These are phyloP conservation scores for Arthrinium phaeospermum DNA, from an alignment of 2,329 filamentous ascomycete genomes.

Conservation along the genomic window DNA sequence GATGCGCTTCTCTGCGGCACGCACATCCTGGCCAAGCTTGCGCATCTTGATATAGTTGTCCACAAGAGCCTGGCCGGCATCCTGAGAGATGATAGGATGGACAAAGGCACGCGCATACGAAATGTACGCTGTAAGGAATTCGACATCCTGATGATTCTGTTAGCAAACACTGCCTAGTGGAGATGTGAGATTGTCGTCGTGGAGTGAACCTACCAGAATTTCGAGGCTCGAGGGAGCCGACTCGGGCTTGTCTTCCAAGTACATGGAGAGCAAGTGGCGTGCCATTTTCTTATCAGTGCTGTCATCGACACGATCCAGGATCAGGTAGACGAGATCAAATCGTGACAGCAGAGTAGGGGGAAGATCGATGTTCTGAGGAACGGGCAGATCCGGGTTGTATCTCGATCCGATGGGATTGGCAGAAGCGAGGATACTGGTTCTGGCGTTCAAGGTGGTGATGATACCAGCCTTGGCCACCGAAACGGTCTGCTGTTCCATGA, in stretches of 20 bases:
- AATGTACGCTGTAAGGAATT: conserved; percentile 96
- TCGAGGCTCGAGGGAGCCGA: conserved; percentile 77
- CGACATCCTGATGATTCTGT: conserved; percentile 70
- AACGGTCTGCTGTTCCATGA: conserved; percentile 88
- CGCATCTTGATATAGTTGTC: conserved; percentile 94
- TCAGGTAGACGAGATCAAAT: conserved; percentile 96
- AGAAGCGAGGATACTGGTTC: conserved; percentile 93
- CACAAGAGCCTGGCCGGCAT: conserved; percentile 83
- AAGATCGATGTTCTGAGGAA: conserved; percentile 97
- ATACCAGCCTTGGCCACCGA: conserved; percentile 91
- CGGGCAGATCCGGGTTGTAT: conserved; percentile 94
- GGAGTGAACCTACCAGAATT: conserved; percentile 69
- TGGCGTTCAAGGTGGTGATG: conserved; percentile 93
- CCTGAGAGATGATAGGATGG: conserved; percentile 80
- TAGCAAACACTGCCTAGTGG: conserved; percentile 28
- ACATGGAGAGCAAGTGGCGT: conserved; percentile 93
- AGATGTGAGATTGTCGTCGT: background rate
- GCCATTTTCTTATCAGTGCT: conserved; percentile 86
- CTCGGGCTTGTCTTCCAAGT: conserved; percentile 91
- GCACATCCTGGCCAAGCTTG: conserved; percentile 85
- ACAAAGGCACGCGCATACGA: conserved; percentile 90
- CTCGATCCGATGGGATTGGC: conserved; percentile 98
- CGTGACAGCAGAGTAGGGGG: conserved; percentile 92
- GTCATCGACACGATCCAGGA: conserved; percentile 93
- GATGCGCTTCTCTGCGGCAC: conserved; percentile 91